These are phyloP conservation scores for Lojkania enalia DNA, from an alignment of 2,329 filamentous ascomycete species.

Conservation along the genomic window DNA sequence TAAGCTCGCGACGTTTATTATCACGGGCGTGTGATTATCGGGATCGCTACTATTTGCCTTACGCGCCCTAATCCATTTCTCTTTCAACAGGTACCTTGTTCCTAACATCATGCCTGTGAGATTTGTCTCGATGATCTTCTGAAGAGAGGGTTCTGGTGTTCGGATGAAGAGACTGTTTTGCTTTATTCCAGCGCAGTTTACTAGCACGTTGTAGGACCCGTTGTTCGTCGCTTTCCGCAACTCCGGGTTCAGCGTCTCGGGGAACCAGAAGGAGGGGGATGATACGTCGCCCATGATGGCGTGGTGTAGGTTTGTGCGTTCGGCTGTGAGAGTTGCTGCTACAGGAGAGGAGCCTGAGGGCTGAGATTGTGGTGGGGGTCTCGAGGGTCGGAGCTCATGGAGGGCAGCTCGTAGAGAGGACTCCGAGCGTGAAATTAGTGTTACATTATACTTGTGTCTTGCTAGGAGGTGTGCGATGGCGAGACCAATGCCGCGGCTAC, in stretches of 20 bases:
- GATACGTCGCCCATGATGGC: constrained; percentile 36
- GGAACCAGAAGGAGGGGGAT: constrained; percentile 28
- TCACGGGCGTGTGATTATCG: constrained; percentile 54
- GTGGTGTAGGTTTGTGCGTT: constrained; percentile 4
- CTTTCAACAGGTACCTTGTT: constrained; percentile 57
- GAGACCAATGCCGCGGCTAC: constrained; percentile 44
- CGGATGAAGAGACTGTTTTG: constrained; percentile 66
- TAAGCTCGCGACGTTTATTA: constrained; percentile 81
- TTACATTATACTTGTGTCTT: constrained; percentile 31
- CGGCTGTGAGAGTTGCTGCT: constrained; percentile 1
- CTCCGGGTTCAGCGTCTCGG: constrained; percentile 3
- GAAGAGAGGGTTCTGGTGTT: constrained; percentile 56
- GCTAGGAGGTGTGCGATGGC: constrained; percentile 42
- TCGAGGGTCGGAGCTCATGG: constrained; percentile 22
- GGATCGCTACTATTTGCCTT: constrained; percentile 31
- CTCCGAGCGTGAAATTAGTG: constrained; percentile 37
- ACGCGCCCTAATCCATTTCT: constrained; percentile 16
- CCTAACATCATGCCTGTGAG: constrained; percentile 66
- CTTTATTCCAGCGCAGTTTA: constrained; percentile 79
- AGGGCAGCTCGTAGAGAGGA: constrained; percentile 27
- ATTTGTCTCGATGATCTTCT: constrained; percentile 69
- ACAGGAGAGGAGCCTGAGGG: constrained; percentile 7
- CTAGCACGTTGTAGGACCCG: constrained; percentile 60
- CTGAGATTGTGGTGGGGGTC: constrained; percentile 15
- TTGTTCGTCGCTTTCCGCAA: not conserved